Percentiles rank a stretch among this genome's conserved stretches.
These are phyloP conservation scores for Hysterium pulicare DNA, from an alignment of 2,329 filamentous ascomycete species.

Conservation along the genomic window DNA sequence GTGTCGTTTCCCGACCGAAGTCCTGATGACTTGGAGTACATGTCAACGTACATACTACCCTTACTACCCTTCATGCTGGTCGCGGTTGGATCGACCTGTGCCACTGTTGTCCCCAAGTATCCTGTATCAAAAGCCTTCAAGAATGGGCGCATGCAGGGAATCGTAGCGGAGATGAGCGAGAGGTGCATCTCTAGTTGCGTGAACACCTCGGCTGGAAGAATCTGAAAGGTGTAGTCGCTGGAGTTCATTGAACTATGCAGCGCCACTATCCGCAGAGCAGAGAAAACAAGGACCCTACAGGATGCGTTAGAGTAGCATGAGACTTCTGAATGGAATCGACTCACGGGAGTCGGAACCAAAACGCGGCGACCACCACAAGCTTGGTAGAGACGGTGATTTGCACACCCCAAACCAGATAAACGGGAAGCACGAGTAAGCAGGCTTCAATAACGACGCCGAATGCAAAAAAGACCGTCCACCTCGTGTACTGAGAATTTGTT, in stretches of 20 bases:
- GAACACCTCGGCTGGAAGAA: conserved; percentile 1
- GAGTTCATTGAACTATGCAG: background rate
- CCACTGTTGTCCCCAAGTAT: conserved; percentile 1
- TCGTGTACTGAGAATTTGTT: background rate
- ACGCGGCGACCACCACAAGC: conserved; percentile 7
- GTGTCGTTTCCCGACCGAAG: background rate
- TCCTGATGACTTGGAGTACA: background rate
- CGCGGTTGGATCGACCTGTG: background rate
- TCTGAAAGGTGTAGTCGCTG: background rate
- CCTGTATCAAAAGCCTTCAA: conserved; percentile 4
- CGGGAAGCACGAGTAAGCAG: conserved; percentile 3
- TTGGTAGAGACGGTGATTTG: conserved; percentile 6
- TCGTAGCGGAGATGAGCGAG: conserved; percentile 4
- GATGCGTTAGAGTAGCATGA: background rate
- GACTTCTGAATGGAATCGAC: background rate
- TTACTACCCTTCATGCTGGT: background rate
- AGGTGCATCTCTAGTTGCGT: conserved; percentile 4
- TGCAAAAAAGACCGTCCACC: conserved; percentile 4
- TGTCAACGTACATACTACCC: background rate
- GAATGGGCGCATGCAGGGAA: conserved; percentile 6
- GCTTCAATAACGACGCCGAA: conserved; percentile 5
- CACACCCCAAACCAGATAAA: conserved; percentile 5
- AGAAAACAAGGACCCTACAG: background rate
- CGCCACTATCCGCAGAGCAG: background rate
- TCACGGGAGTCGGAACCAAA: conserved; percentile 6